A percentile compares a stretch with the other conserved stretches of the same genome.
Conservation (phyloP, 768 basidiomycete genomes). For the Paxillus ammoniavirescens region DNA sequence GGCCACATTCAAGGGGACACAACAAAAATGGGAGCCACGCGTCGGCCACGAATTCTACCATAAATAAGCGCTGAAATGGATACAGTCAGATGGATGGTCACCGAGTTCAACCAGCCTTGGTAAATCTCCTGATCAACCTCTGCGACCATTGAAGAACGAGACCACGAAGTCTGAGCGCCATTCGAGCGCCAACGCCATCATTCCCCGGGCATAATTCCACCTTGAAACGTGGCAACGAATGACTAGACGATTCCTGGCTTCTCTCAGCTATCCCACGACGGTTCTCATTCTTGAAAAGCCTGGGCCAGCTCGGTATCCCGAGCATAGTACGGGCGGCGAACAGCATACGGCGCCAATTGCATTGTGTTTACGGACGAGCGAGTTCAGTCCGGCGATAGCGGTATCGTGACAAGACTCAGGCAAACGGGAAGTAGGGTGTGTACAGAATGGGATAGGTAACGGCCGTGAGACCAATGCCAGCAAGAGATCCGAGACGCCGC, state of each 20-base stretch:
- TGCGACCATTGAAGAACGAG: slow-evolving; percentile 30
- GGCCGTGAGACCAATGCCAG: slow-evolving; percentile 58
- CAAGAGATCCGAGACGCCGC: slow-evolving; percentile 41
- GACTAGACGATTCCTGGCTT: slow-evolving; percentile 3
- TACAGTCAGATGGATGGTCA: background rate
- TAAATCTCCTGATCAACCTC: slow-evolving; percentile 9
- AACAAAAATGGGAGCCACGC: slow-evolving; percentile 1
- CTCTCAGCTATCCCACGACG: slow-evolving; percentile 37
- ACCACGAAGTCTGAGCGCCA: slow-evolving; percentile 22
- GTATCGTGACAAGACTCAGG: slow-evolving; percentile 69
- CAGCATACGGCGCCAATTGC: slow-evolving; percentile 75
- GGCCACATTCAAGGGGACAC: slow-evolving; percentile 4
- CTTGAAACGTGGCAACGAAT: background rate
- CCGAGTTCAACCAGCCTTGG: slow-evolving; percentile 6
- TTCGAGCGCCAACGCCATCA: slow-evolving; percentile 3
- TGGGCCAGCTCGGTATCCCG: slow-evolving; percentile 57
- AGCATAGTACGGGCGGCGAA: slow-evolving; percentile 61
- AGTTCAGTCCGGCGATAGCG: slow-evolving; percentile 70
- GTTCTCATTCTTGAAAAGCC: slow-evolving; percentile 54
- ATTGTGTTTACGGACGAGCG: slow-evolving; percentile 77
- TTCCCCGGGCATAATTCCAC: slow-evolving; percentile 6
- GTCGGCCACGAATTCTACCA: background rate
- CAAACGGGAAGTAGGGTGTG: slow-evolving; percentile 66
- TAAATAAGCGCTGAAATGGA: background rate
- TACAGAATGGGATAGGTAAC: slow-evolving; percentile 73